phyloP scores from a whole-genome alignment of 2,329 filamentous ascomycete species.

The Fusarium tricinctum region DNA sequence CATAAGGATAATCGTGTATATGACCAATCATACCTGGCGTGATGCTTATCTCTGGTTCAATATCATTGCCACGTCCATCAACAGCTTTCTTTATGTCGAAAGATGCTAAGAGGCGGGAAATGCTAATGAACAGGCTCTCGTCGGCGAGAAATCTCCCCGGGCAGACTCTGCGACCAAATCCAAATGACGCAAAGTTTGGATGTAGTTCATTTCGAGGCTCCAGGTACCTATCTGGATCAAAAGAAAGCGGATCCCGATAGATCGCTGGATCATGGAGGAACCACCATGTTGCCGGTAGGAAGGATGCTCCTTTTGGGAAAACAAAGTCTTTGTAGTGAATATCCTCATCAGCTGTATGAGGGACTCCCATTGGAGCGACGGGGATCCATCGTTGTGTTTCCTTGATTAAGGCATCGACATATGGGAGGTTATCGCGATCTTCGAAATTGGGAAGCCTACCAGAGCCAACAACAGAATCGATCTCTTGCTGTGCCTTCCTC shows the following conservation, averaged over 20 bases:
- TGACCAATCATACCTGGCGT: not conserved
- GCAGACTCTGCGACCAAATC: constrained; percentile 20
- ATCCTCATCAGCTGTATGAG: constrained; percentile 53
- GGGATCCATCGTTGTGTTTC: constrained; percentile 49
- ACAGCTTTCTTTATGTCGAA: constrained; percentile 12
- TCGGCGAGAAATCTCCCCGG: not conserved
- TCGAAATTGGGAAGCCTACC: constrained; percentile 43
- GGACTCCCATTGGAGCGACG: constrained; percentile 52
- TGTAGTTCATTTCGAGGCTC: constrained; percentile 17
- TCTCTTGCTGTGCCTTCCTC: constrained; percentile 44
- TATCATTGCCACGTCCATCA: not conserved
- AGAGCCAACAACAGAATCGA: constrained; percentile 43
- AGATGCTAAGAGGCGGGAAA: not conserved
- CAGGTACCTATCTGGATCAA: constrained; percentile 45
- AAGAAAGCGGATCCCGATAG: constrained; percentile 61
- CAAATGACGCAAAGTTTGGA: not conserved
- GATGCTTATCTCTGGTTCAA: not conserved
- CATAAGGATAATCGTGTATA: not conserved
- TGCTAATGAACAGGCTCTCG: not conserved
- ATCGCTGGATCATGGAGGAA: constrained; percentile 73
- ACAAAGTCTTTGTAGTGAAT: constrained; percentile 30
- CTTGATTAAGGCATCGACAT: constrained; percentile 49
- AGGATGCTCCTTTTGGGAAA: constrained; percentile 42
- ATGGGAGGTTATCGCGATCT: constrained; percentile 48
- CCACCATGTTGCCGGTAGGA: constrained; percentile 43